phyloP scores from a whole-genome alignment of 169 alveolate genomes.

The Ichthyophthirius multifiliis region DNA sequence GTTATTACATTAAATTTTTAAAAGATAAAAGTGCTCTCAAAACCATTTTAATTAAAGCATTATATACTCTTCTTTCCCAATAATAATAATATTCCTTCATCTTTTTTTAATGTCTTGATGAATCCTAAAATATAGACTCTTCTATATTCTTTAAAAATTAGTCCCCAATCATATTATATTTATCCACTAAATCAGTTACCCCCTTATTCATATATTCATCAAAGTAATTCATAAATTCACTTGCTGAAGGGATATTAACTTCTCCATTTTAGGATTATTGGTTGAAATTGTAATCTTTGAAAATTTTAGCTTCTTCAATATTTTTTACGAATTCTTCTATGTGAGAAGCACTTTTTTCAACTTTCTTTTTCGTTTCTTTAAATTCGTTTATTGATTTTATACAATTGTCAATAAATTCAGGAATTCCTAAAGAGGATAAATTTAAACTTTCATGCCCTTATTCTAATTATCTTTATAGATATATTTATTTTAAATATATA shows the following conservation, averaged over 20 bases:
- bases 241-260: conserved; percentile 21
- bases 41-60: conserved; percentile 90
- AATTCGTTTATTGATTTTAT: conserved; percentile 81
- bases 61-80: conserved; percentile 92
- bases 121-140: conserved; percentile 87
- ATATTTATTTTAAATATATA: background rate
- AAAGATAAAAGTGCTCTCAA: conserved; percentile 82
- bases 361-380: conserved; percentile 85
- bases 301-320: conserved; percentile 83
- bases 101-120: conserved; percentile 73
- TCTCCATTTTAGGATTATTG: conserved; percentile 53
- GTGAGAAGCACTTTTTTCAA: conserved; percentile 86
- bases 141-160: conserved; percentile 87
- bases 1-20: conserved; percentile 56
- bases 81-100: conserved; percentile 90
- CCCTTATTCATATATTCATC: conserved; percentile 85
- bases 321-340: conserved; percentile 84
- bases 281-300: conserved; percentile 83
- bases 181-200: conserved; percentile 80
- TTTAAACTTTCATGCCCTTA: conserved; percentile 89
- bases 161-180: conserved; percentile 86
- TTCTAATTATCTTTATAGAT: conserved; percentile 49
- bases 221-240: conserved; percentile 83
- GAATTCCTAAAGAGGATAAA: conserved; percentile 92
- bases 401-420: conserved; percentile 86